phyloP scores from a whole-genome alignment of 2,329 filamentous ascomycete species.

The Talaromyces sp. region DNA sequence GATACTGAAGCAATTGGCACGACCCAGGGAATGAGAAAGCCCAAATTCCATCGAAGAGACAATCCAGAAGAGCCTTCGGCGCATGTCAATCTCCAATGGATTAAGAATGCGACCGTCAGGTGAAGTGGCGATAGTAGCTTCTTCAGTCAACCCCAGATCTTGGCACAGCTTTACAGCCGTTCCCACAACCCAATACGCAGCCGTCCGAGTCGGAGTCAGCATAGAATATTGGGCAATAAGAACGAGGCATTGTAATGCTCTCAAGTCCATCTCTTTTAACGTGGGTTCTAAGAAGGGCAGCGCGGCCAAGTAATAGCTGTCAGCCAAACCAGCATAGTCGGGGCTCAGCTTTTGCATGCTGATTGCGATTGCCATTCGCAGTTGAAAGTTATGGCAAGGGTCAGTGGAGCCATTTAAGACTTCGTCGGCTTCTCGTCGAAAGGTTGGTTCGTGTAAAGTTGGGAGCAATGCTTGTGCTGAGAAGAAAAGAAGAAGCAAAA shows the following conservation, averaged over 20 bases:
- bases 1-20: constrained; percentile 82
- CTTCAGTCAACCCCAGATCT: constrained; percentile 82
- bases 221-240: constrained; percentile 90
- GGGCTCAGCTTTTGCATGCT: constrained; percentile 89
- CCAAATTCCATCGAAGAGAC: constrained; percentile 87
- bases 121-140: constrained; percentile 76
- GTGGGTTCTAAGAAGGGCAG: constrained; percentile 82
- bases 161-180: constrained; percentile 86
- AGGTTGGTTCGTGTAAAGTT: constrained; percentile 79
- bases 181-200: constrained; percentile 90
- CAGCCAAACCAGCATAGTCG: constrained; percentile 88
- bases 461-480: constrained; percentile 86
- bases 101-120: constrained; percentile 64
- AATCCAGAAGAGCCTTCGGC: constrained; percentile 84
- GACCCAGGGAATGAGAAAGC: constrained; percentile 82
- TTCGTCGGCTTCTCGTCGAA: constrained; percentile 74
- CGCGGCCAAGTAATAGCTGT: constrained; percentile 91
- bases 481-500: not conserved
- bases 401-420: constrained; percentile 77
- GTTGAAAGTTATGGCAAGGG: constrained; percentile 82
- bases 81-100: constrained; percentile 81
- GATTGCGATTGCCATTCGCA: constrained; percentile 91
- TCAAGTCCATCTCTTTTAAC: constrained; percentile 83
- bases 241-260: constrained; percentile 84
- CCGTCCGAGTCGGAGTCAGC: constrained; percentile 85